Evolutionary conservation across 1,139 yeast genomes (phyloP).

Genomic region (Magnusiomyces starmeri): DNA sequence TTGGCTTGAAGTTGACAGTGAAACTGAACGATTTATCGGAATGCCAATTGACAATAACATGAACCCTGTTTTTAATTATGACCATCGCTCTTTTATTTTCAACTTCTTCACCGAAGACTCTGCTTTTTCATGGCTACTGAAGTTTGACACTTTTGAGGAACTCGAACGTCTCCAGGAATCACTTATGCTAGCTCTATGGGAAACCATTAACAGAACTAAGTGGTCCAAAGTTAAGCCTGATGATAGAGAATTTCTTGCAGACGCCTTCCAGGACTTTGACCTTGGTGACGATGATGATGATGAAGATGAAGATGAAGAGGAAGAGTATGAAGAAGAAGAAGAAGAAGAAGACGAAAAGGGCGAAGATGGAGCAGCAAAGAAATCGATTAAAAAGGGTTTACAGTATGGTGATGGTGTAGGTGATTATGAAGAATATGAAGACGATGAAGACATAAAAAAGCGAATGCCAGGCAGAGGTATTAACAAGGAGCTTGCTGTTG

Average conservation of each 20-base stretch:
- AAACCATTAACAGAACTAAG: slow-evolving; percentile 44
- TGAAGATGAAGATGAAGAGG: slow-evolving; percentile 24
- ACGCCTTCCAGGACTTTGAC: slow-evolving; percentile 40
- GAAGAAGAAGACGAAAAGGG: slow-evolving; percentile 32
- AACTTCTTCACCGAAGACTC: slow-evolving; percentile 42
- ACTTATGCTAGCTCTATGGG: slow-evolving; percentile 55
- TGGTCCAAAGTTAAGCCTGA: slow-evolving; percentile 42
- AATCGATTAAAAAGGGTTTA: slow-evolving; percentile 5
- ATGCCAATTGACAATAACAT: slow-evolving; percentile 43
- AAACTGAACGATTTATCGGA: slow-evolving; percentile 36
- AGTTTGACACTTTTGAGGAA: slow-evolving; percentile 40
- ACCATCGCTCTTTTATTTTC: slow-evolving; percentile 56
- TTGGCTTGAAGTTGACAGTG: slow-evolving; percentile 42
- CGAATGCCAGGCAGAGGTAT: slow-evolving; percentile 33
- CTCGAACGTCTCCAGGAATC: slow-evolving; percentile 47
- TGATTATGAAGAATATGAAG: slow-evolving; percentile 25
- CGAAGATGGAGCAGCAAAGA: slow-evolving; percentile 22
- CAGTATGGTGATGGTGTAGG: slow-evolving; percentile 19
- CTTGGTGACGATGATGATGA: slow-evolving; percentile 35
- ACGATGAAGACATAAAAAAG: slow-evolving; percentile 32
- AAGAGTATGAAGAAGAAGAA: slow-evolving; percentile 14
- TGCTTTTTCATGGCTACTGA: slow-evolving; percentile 57
- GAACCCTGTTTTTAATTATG: slow-evolving; percentile 60
- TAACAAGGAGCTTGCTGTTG: slow-evolving; percentile 63
- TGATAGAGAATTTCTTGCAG: slow-evolving; percentile 46